Conservation (phyloP, 495 filamentous ascomycete species). For the Cudoniella acicularis region DNA sequence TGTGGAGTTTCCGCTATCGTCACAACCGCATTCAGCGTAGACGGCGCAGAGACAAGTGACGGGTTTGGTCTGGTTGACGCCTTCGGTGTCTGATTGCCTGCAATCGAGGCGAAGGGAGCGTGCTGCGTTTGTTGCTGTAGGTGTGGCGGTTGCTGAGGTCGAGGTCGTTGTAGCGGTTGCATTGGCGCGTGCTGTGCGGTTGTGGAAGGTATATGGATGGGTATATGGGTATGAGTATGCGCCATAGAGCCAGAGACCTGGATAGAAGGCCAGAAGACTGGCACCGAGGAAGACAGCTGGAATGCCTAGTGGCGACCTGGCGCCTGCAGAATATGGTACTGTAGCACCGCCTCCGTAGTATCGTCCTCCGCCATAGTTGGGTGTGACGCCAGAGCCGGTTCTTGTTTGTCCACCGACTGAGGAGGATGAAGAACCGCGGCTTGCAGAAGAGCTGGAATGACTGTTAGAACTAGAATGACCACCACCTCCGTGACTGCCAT, state of each 20-base stretch:
- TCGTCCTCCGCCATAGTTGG: conserved; percentile 58
- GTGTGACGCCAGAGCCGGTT: conserved; percentile 58
- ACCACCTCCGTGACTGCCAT: no score
- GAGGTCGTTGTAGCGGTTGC: conserved; percentile 5
- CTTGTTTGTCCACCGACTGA: conserved; percentile 63
- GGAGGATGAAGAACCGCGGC: conserved; percentile 28
- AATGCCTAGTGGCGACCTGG: conserved; percentile 51
- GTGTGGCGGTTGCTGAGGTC: conserved; percentile 7
- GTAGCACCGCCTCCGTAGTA: conserved; percentile 79
- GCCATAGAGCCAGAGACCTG: conserved; percentile 58
- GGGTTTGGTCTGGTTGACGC: conserved; percentile 53
- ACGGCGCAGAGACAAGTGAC: conserved; percentile 72
- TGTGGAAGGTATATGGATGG: conserved; percentile 60
- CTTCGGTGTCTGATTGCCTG: conserved; percentile 41
- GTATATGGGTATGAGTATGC: conserved; percentile 68
- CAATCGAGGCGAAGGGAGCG: conserved; percentile 16
- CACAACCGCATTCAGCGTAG: conserved; percentile 75
- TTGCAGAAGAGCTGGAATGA: neutral
- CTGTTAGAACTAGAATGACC: no score
- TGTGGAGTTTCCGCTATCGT: conserved; percentile 57
- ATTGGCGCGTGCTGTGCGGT: conserved; percentile 38
- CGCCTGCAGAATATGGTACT: conserved; percentile 65
- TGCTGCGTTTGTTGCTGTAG: neutral
- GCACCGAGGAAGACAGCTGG: conserved; percentile 54
- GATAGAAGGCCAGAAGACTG: conserved; percentile 44